Evolutionary conservation across 2,329 filamentous ascomycete species (phyloP).

Genomic region (Aspergillus sp.): DNA sequence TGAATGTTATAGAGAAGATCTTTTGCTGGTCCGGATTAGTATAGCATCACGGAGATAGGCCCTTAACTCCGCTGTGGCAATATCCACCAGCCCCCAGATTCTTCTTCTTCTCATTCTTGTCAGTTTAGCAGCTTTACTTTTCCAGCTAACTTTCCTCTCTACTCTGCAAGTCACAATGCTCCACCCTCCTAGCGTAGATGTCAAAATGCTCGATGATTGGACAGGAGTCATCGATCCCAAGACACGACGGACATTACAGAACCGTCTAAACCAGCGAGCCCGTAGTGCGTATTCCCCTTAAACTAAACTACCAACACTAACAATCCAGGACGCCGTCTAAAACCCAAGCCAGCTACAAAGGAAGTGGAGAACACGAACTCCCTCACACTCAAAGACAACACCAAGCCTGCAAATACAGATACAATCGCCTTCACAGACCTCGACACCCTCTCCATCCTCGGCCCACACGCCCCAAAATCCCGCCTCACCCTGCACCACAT

Average conservation of each 20-base stretch:
- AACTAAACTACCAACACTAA: neutral
- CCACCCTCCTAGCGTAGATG: no score
- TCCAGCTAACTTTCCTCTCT: no score
- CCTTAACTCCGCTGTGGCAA: no score
- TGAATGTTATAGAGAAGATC: no score
- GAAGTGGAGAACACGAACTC: neutral
- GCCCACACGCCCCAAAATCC: neutral
- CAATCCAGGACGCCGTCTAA: neutral
- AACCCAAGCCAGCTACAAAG: neutral
- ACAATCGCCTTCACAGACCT: neutral
- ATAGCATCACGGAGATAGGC: no score
- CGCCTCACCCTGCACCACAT: no score
- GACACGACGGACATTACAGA: conserved; percentile 19
- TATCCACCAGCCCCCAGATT: no score
- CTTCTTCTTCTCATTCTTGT: no score
- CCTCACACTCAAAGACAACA: neutral
- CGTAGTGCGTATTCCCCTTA: conserved; percentile 14
- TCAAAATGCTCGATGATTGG: neutral
- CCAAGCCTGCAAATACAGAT: neutral
- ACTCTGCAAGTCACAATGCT: no score
- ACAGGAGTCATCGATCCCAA: conserved; percentile 13
- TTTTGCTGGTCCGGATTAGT: no score
- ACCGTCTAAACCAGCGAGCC: conserved; percentile 22
- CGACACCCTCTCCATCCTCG: neutral
- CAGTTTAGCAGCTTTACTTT: no score